A percentile compares a stretch with the other conserved stretches of the same genome.
These are phyloP conservation scores for Backusella westeae DNA, from an alignment of 192 early-diverging fungal genomes.

Conservation along the genomic window DNA sequence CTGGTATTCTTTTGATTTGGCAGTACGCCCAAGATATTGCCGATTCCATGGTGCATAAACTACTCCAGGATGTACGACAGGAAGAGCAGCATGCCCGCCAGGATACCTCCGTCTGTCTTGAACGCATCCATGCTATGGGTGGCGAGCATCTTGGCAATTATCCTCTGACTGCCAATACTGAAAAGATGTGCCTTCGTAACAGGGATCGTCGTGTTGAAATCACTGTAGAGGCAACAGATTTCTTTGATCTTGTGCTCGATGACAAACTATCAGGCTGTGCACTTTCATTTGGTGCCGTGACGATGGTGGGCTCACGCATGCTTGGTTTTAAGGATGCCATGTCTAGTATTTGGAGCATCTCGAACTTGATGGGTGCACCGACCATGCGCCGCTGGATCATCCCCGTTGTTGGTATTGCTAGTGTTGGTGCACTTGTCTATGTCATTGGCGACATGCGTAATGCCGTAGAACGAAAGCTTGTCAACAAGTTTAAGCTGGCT, in stretches of 20 bases:
- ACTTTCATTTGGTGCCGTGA: slow-evolving; percentile 28
- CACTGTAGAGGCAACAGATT: slow-evolving; percentile 34
- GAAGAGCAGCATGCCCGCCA: slow-evolving; percentile 57
- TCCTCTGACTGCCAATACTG: slow-evolving; percentile 23
- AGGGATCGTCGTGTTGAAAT: slow-evolving; percentile 22
- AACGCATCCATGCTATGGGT: slow-evolving; percentile 41
- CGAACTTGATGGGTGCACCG: slow-evolving; percentile 59
- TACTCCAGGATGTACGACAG: slow-evolving; percentile 60
- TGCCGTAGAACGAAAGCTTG: slow-evolving; percentile 69
- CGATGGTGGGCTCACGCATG: slow-evolving; percentile 37
- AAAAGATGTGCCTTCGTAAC: slow-evolving; percentile 22
- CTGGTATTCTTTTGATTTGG: slow-evolving; percentile 82
- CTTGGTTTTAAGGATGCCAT: slow-evolving; percentile 33
- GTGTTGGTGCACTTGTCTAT: slow-evolving; percentile 61
- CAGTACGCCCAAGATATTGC: slow-evolving; percentile 82
- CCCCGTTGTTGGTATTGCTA: slow-evolving; percentile 56
- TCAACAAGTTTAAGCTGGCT: slow-evolving; percentile 52
- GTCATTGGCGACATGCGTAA: slow-evolving; percentile 68
- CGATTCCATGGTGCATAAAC: slow-evolving; percentile 60
- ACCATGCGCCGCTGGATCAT: slow-evolving; percentile 60
- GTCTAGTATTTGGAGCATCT: slow-evolving; percentile 39
- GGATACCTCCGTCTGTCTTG: slow-evolving; percentile 37
- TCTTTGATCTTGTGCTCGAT: slow-evolving; percentile 37
- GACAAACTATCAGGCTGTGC: slow-evolving; percentile 30
- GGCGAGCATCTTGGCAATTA: slow-evolving; percentile 36